Evolutionary conservation across 192 early-diverging fungal genomes (phyloP), one percentile per base, ranked within the genome.

Genomic region (Entrophospora sp.): DNA sequence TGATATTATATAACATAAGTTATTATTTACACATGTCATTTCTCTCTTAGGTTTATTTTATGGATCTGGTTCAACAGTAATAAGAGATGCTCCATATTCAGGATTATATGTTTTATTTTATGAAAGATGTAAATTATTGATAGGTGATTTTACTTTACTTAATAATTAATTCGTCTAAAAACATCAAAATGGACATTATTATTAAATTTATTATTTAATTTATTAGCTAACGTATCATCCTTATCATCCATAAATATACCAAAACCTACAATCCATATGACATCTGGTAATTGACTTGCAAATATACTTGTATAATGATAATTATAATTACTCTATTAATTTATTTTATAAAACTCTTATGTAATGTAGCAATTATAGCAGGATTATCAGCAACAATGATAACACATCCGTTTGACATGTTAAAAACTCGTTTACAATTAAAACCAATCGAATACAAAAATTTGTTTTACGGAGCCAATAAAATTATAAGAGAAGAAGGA

Each of bases 391-490:
- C 93, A 0, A 92, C 93, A 34, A 76, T 83, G 8, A 48, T 91
- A 35, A 97, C 95, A 0, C 91, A 97, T 61, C 95, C 95, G 6
- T 97, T 97, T 71, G 95, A 97, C 59, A 82, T 95, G 81, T 72
- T 94, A 44, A 94, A 93, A 66, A 97, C 95, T 18, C 81, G 93
- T 18, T 91, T 97, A 81, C 95, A 97, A 64, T 74, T 97, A 32
- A 86, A 88, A 31, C 93, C 93, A 35, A 55, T 61, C 3, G 78
- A 83, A 37, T 94, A 95, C 72, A 68, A 48, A 51, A 84, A 82
- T 25, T 66, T 77, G 8, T 66, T 73, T 22, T 75, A 77, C 37
- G 73, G 75, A 0, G 78, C 79, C 9, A 61, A 62, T 22, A 79
- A 79, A 65, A 74, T 86, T 0, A 60, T 61, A 28, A 64, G 84